Evolutionary conservation across 768 basidiomycete species (phyloP), one percentile per base, ranked within the genome.

Genomic region (Asterophora lycoperdoides): DNA sequence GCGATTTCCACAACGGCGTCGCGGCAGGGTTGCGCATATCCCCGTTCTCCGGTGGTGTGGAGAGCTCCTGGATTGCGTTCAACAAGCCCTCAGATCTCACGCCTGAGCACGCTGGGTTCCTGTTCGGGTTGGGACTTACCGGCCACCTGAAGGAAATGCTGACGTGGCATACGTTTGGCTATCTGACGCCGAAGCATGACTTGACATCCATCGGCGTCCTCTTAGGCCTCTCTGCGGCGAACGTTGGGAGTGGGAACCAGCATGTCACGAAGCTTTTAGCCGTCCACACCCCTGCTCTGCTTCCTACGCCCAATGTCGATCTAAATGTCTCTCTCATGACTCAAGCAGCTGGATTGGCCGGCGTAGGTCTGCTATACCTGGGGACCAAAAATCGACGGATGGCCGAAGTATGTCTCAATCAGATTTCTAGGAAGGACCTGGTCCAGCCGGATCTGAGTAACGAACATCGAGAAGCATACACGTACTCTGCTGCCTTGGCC

Each of bases 1-100:
- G 90, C n/a, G 89, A 94, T 52, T 99, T 99, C 67, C 93, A 98
- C 67, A 93, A 95, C 54, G 96, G 96, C 8, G 95, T 96, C 0
- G 92, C 93, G 7, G 89, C 92, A 4, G 96, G 87, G 2, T 66
- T 99, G 37, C 83, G 90, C 6, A 82, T 97, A 42, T 83, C 86
- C 0, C 82, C 89, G 0, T 76, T 79, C n/a, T 79, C 85, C 8
- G 67, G 72, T 41, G 82, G 81, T 8, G 79, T 98, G 36, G 92
- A 96, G 62, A 90, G 89, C 59, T 92, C 93, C 0, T 97, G 94
- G 91, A 93, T 96, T 45, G 84, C 87, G 11, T 97, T 94, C 75
- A 95, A 98, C 67, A 90, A 89, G 58, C 95, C 96, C 0, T 77
- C 83, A 0, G 89, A 94, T 38, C 77, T 94, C 45, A 93, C 89